A percentile compares a stretch with the other conserved stretches of the same genome.
phyloP scores from a whole-genome alignment of 2,329 filamentous ascomycete species.

The Penicillium digitatum region DNA sequence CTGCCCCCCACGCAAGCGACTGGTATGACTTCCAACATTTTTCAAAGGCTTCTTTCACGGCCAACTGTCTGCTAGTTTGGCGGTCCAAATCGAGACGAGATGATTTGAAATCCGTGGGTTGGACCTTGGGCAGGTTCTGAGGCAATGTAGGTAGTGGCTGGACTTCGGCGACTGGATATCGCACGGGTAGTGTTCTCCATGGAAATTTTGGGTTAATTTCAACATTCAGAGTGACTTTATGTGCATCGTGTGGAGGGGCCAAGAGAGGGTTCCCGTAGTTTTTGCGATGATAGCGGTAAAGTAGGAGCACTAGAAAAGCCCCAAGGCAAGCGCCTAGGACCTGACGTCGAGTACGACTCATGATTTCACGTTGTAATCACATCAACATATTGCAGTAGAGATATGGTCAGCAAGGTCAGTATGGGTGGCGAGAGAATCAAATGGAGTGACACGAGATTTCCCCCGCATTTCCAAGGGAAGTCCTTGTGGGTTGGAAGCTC shows the following conservation, averaged over 20 bases:
- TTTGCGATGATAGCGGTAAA: constrained; percentile 40
- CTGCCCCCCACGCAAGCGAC: constrained; percentile 71
- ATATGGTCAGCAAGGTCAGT: neutral
- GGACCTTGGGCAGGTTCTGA: constrained; percentile 3
- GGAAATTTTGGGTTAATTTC: neutral
- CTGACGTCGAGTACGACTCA: constrained; percentile 17
- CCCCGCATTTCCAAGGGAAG: neutral
- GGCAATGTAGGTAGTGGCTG: neutral
- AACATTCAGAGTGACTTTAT: neutral
- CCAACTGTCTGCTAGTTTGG: constrained; percentile 29
- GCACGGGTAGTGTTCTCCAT: constrained; percentile 13
- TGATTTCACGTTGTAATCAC: neutral
- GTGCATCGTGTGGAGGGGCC: neutral
- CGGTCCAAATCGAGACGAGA: constrained; percentile 3
- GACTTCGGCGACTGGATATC: constrained; percentile 6
- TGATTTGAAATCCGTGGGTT: neutral
- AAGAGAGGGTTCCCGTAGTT: neutral
- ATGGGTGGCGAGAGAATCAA: neutral
- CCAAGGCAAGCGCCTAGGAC: constrained; percentile 9
- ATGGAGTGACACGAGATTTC: neutral
- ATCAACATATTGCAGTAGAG: constrained; percentile 3
- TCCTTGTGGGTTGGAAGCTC: neutral
- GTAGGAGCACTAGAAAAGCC: constrained; percentile 5
- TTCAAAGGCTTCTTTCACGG: constrained; percentile 67
- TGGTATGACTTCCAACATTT: constrained; percentile 77